phyloP scores from a whole-genome alignment of 2,329 filamentous ascomycete genomes.

The Tolypocladium guangdongense region DNA sequence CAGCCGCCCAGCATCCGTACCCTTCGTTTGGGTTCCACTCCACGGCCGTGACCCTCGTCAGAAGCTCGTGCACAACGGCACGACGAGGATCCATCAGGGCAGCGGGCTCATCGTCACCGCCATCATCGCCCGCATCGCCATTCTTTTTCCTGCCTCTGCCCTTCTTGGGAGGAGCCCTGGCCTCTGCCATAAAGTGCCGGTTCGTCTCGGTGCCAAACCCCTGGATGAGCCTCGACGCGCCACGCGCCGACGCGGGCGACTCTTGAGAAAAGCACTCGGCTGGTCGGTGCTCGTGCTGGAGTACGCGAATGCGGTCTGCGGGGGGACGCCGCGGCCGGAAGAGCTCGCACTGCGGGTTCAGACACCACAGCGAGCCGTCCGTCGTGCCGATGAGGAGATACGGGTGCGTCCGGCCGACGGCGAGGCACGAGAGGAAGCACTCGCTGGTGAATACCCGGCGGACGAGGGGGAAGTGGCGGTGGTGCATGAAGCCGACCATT shows the following conservation, averaged over 20 bases:
- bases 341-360: constrained; percentile 27
- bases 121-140: constrained; percentile 13
- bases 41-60: constrained; percentile 49
- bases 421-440: constrained; percentile 38
- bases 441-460: constrained; percentile 41
- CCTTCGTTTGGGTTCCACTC: constrained; percentile 58
- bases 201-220: constrained; percentile 41
- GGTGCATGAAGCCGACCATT: constrained; percentile 40
- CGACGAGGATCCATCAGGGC: constrained; percentile 26
- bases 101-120: constrained; percentile 21
- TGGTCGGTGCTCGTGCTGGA: constrained; percentile 43
- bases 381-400: constrained; percentile 41
- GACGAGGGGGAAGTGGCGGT: constrained; percentile 39
- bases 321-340: constrained; percentile 21
- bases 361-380: constrained; percentile 41
- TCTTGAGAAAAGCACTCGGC: constrained; percentile 16
- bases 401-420: constrained; percentile 39
- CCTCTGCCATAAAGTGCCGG: constrained; percentile 30
- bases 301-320: constrained; percentile 27
- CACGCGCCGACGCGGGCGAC: constrained; percentile 23
- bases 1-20: constrained; percentile 58
- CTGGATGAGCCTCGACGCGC: constrained; percentile 38
- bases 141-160: constrained; percentile 23
- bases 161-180: constrained; percentile 25
- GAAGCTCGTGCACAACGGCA: constrained; percentile 47